phyloP scores from a whole-genome alignment of 2,329 filamentous ascomycete species.

The Penicillium hesseltinei region DNA sequence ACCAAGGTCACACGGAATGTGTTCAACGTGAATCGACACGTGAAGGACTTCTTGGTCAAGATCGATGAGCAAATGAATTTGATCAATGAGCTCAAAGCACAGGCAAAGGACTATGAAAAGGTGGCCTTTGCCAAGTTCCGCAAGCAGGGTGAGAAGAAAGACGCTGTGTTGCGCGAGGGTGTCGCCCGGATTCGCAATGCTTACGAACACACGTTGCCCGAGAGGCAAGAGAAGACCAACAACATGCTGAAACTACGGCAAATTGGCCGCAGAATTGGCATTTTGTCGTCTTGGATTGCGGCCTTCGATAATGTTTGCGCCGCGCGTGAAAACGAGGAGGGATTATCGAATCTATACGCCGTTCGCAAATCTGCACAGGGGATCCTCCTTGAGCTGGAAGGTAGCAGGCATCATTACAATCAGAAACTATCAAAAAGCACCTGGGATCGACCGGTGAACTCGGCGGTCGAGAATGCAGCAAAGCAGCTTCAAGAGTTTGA shows the following conservation, averaged over 20 bases:
- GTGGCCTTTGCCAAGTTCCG: constrained; percentile 83
- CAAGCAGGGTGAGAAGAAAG: constrained; percentile 84
- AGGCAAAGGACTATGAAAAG: constrained; percentile 84
- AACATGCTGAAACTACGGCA: constrained; percentile 80
- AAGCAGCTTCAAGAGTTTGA: constrained; percentile 73
- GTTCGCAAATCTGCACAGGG: constrained; percentile 88
- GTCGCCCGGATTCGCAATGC: constrained; percentile 74
- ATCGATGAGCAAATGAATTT: constrained; percentile 98
- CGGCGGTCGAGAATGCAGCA: constrained; percentile 80
- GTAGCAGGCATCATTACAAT: constrained; percentile 85
- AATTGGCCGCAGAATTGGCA: constrained; percentile 77
- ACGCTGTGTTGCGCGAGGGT: constrained; percentile 72
- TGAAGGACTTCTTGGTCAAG: constrained; percentile 98
- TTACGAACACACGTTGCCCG: constrained; percentile 74
- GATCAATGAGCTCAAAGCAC: constrained; percentile 91
- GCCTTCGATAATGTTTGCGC: constrained; percentile 85
- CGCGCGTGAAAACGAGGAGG: constrained; percentile 63
- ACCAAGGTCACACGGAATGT: constrained; percentile 99
- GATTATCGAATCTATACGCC: constrained; percentile 64
- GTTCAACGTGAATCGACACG: constrained; percentile 97
- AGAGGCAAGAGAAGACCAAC: constrained; percentile 74
- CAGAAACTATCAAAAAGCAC: constrained; percentile 75
- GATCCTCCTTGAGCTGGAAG: constrained; percentile 83
- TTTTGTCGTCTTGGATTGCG: constrained; percentile 89
- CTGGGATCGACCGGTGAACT: constrained; percentile 86